A percentile compares a stretch with the other conserved stretches of the same genome.
phyloP scores from a whole-genome alignment of 1,284 basidiomycete species.

The Taiwanofungus camphoratus region DNA sequence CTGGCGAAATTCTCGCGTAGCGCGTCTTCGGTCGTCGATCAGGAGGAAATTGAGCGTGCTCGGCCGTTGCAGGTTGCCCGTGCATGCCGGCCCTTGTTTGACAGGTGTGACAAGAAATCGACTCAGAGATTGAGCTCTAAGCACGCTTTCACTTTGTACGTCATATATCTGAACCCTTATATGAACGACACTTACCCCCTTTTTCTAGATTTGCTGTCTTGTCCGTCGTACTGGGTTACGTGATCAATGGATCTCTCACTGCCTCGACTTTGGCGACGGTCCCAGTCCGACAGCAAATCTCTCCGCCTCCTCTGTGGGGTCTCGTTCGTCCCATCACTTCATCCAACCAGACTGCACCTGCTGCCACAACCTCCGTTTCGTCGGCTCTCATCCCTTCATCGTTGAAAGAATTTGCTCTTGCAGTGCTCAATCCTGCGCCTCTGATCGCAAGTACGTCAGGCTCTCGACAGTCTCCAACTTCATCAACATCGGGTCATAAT shows the following conservation, averaged over 20 bases:
- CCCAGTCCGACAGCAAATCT: conserved; percentile 1
- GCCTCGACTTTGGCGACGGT: conserved; percentile 19
- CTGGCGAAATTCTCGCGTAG: conserved; percentile 33
- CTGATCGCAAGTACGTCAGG: conserved; percentile 30
- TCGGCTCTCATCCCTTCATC: conserved; percentile 37
- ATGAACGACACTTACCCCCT: conserved; percentile 18
- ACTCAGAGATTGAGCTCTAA: conserved; percentile 30
- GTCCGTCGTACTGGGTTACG: conserved; percentile 61
- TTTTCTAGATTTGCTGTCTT: conserved; percentile 54
- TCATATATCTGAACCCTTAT: conserved; percentile 3
- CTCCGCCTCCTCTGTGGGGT: conserved; percentile 10
- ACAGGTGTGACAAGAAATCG: conserved; percentile 14
- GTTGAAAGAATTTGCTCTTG: conserved; percentile 50
- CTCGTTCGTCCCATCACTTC: conserved; percentile 12
- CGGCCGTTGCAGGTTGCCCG: conserved; percentile 38
- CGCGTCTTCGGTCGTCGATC: conserved; percentile 38
- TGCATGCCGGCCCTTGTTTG: conserved; percentile 41
- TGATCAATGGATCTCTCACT: conserved; percentile 48
- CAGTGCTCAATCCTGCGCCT: conserved; percentile 44
- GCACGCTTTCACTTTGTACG: conserved; percentile 58
- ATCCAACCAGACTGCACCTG: conserved; percentile 27
- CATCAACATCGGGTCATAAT: conserved; percentile 12
- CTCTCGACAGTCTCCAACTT: conserved; percentile 3
- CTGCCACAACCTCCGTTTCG: conserved; percentile 30
- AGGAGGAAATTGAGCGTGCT: conserved; percentile 37